phyloP scores from a whole-genome alignment of 225 moss, liverwort and hornwort species.

The Polytrichum commune region DNA sequence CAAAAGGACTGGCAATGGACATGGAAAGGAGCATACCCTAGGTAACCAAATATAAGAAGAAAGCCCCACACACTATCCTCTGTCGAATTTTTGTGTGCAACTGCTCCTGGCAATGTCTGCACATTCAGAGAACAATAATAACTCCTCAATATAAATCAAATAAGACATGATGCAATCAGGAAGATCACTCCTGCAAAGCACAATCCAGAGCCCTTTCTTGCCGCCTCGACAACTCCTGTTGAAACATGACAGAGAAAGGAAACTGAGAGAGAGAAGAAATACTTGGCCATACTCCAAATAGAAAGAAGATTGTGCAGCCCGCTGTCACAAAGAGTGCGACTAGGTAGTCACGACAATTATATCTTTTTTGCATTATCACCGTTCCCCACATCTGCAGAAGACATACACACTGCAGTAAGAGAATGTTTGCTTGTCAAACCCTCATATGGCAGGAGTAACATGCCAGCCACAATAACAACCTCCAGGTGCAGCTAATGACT shows the following conservation, averaged over 20 bases:
- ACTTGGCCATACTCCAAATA: conserved; percentile 57
- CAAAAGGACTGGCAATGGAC: background rate
- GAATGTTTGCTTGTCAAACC: background rate
- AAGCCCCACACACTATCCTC: conserved; percentile 78
- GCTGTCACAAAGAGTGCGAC: conserved; percentile 73
- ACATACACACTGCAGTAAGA: background rate
- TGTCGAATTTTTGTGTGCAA: conserved; percentile 29
- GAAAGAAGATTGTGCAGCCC: conserved; percentile 79
- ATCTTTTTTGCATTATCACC: conserved; percentile 71
- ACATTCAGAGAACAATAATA: background rate
- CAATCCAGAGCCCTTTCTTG: no score
- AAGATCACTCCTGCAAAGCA: background rate
- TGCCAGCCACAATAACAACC: background rate
- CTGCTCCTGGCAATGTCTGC: conserved; percentile 33
- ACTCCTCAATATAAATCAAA: background rate
- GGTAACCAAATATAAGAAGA: conserved; percentile 69
- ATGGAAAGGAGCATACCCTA: conserved; percentile 41
- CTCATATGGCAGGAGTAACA: background rate
- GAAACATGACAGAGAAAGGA: background rate
- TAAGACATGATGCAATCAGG: no score
- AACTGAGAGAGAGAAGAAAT: conserved; percentile 10
- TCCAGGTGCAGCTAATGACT: background rate
- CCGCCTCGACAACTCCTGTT: background rate
- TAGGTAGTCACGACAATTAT: conserved; percentile 66
- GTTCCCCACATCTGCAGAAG: conserved; percentile 77